Percentiles rank a stretch among this genome's conserved stretches.
phyloP scores from a whole-genome alignment of 805 yeast genomes.

The Schwanniomyces occidentalis region DNA sequence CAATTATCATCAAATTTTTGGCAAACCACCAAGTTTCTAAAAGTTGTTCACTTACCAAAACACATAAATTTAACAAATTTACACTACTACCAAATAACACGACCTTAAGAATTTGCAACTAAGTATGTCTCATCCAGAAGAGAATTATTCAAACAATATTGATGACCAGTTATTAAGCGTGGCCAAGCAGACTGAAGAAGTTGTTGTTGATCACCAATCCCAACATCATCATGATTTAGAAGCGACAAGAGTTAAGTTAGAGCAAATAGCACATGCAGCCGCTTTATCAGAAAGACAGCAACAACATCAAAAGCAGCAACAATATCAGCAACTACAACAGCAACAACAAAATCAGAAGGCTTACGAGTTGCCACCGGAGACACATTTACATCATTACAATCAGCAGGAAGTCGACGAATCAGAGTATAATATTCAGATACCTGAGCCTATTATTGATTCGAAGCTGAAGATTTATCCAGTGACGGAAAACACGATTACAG shows the following conservation, averaged over 20 bases:
- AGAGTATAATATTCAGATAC: constrained; percentile 47
- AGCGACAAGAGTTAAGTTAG: constrained; percentile 28
- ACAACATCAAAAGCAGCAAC: constrained; percentile 12
- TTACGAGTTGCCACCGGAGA: constrained; percentile 10
- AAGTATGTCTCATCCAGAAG: constrained; percentile 13
- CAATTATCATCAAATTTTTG: constrained; percentile 6
- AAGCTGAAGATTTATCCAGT: constrained; percentile 45
- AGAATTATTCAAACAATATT: constrained; percentile 32
- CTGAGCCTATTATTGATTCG: constrained; percentile 45
- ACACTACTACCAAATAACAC: constrained; percentile 26
- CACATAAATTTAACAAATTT: constrained; percentile 15
- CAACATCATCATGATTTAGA: constrained; percentile 14
- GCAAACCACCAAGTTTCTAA: constrained; percentile 1
- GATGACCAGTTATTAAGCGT: constrained; percentile 45
- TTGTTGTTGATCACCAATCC: constrained; percentile 11
- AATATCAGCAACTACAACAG: constrained; percentile 11
- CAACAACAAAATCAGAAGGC: constrained; percentile 14
- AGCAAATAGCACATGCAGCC: constrained; percentile 29
- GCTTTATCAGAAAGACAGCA: constrained; percentile 16
- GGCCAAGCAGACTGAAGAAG: constrained; percentile 34
- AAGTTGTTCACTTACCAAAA: constrained; percentile 14
- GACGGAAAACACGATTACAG: constrained; percentile 45
- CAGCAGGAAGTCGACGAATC: constrained; percentile 30
- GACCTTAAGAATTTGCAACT: constrained; percentile 16
- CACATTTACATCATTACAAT: constrained; percentile 9